Evolutionary conservation across 306 rosid genomes (phyloP).

Genomic region (Cucurbita maxima): DNA sequence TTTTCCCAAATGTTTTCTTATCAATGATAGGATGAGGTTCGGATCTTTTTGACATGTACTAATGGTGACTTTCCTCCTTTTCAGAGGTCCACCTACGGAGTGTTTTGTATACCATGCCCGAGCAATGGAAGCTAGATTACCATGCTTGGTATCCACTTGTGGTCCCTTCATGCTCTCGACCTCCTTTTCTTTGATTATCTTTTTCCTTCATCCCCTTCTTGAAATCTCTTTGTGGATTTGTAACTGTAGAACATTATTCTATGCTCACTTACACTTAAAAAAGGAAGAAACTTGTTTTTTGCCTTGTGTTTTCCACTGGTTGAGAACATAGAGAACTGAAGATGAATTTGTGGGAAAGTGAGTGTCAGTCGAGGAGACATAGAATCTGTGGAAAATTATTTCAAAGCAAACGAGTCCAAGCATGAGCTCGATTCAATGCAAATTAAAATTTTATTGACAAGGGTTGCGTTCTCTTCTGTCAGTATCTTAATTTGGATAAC

Average conservation of each 20-base stretch:
- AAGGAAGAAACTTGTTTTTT: background rate
- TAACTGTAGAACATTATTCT: background rate
- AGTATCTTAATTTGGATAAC: background rate
- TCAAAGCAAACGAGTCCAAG: background rate
- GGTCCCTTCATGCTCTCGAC: background rate
- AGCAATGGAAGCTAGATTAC: constrained; percentile 58
- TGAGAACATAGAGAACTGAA: background rate
- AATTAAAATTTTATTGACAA: background rate
- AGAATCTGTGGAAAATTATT: background rate
- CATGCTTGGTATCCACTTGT: constrained; percentile 28
- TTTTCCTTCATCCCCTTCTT: background rate
- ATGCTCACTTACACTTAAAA: background rate
- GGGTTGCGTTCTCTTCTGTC: background rate
- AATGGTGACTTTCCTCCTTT: constrained; percentile 19
- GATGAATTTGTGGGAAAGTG: background rate
- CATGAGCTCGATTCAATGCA: background rate
- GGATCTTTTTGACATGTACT: constrained; percentile 5
- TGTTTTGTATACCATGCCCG: constrained; percentile 86
- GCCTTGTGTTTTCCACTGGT: background rate
- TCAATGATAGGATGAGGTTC: background rate
- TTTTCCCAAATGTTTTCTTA: background rate
- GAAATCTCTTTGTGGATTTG: background rate
- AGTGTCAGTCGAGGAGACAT: background rate
- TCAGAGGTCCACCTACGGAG: constrained; percentile 94
- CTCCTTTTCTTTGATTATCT: background rate